Percentiles rank a stretch among this genome's conserved stretches.
These are phyloP conservation scores for Nepenthes alata DNA, from an alignment of 179 eudicot species.

Conservation along the genomic window DNA sequence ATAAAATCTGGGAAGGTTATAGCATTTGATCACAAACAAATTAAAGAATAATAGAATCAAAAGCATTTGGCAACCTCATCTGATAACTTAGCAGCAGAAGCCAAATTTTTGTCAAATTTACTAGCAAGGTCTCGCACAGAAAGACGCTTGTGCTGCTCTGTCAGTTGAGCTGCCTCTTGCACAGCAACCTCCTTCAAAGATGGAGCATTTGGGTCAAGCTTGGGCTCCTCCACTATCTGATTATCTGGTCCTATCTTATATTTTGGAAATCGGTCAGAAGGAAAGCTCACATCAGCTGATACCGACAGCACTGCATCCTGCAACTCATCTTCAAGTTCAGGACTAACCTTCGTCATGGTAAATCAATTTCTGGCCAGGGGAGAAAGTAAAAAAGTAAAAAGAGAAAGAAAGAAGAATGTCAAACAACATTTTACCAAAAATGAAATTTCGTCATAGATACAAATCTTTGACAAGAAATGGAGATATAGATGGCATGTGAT, in stretches of 20 bases:
- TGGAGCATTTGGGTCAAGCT: conserved; percentile 37
- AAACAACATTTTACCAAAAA: not conserved
- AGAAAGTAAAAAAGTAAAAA: not conserved
- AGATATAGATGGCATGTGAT: too few relatives aligned
- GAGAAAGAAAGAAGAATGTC: not conserved
- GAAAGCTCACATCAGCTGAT: conserved; percentile 85
- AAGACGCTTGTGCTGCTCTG: conserved; percentile 81
- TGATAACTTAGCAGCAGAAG: conserved; percentile 81
- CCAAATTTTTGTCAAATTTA: conserved; percentile 82
- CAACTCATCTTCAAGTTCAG: conserved; percentile 44
- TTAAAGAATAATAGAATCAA: conserved; percentile 1
- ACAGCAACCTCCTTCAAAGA: conserved; percentile 71
- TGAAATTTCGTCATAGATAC: not conserved
- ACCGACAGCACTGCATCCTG: conserved; percentile 56
- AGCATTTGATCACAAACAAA: not conserved
- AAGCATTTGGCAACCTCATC: conserved; percentile 41
- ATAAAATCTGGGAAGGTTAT: not conserved
- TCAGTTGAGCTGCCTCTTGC: conserved; percentile 58
- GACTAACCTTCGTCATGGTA: conserved; percentile 77
- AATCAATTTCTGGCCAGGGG: not conserved
- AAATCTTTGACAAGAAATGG: not conserved
- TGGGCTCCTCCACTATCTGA: conserved; percentile 77
- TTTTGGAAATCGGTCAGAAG: conserved; percentile 63
- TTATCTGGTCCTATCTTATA: conserved; percentile 79
- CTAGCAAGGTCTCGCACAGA: conserved; percentile 93